These are phyloP conservation scores for Lagenaria siceraria DNA, from an alignment of 306 rosid species.

Conservation along the genomic window DNA sequence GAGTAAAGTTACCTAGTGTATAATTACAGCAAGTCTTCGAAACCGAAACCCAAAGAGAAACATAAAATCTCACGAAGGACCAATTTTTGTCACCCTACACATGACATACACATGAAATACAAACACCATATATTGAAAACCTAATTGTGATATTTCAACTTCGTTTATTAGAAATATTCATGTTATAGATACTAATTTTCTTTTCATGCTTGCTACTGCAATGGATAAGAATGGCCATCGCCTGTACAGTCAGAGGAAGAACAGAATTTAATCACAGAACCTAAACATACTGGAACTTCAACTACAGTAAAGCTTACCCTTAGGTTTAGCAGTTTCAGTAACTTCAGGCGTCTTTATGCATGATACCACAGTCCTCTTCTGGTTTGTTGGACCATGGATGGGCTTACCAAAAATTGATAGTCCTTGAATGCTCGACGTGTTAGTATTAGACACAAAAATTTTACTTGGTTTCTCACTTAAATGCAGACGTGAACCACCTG, in stretches of 20 bases:
- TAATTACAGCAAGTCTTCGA: too few relatives aligned
- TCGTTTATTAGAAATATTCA: neutral
- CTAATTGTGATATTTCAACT: neutral
- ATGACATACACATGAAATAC: neutral
- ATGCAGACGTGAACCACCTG: constrained; percentile 35
- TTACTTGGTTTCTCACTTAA: constrained; percentile 41
- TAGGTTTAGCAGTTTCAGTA: constrained; percentile 31
- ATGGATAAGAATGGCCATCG: neutral
- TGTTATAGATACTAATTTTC: neutral
- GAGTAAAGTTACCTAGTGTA: too few relatives aligned
- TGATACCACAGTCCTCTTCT: constrained; percentile 30
- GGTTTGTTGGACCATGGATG: constrained; percentile 22
- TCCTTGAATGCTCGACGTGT: constrained; percentile 28
- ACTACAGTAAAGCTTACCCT: constrained; percentile 33
- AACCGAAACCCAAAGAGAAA: too few relatives aligned
- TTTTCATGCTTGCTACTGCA: neutral
- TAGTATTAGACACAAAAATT: constrained; percentile 27
- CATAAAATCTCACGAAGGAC: too few relatives aligned
- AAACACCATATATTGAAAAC: neutral
- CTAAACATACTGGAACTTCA: neutral
- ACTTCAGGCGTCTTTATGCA: constrained; percentile 59
- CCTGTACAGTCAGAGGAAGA: neutral
- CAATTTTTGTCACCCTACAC: neutral
- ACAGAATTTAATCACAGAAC: neutral
- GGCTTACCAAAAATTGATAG: constrained; percentile 32